Percentiles rank a stretch among this genome's conserved stretches.
These are phyloP conservation scores for Sapria himalayana DNA, from an alignment of 345 rosid genomes.

Conservation along the genomic window DNA sequence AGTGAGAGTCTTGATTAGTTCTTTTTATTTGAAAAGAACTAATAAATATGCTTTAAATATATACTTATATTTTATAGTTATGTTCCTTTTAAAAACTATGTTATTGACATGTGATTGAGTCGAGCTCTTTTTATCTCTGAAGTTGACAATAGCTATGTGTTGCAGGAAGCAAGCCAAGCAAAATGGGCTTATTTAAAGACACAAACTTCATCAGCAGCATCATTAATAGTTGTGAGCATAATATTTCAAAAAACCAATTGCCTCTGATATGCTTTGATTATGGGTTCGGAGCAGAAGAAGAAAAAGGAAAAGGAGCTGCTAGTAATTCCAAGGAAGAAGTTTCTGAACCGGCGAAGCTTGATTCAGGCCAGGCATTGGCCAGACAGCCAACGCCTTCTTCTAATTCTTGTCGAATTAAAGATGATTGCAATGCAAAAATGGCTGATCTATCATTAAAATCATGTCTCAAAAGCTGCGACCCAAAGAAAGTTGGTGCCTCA, in stretches of 20 bases:
- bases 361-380: too few species aligned
- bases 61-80: too few species aligned
- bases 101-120: too few species aligned
- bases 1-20: too few species aligned
- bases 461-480: slow-evolving; percentile 36
- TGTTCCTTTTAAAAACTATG: too few species aligned
- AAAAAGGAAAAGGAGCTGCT: slow-evolving; percentile 10
- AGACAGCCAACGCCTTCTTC: too few species aligned
- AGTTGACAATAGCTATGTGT: slow-evolving; percentile 3
- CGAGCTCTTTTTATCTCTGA: not conserved
- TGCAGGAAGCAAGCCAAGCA: slow-evolving; percentile 28
- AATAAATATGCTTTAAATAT: too few species aligned
- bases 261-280: slow-evolving; percentile 12
- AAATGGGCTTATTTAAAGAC: slow-evolving; percentile 16
- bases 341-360: slow-evolving; percentile 6
- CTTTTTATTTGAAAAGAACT: too few species aligned
- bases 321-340: slow-evolving; percentile 7
- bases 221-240: slow-evolving; percentile 34
- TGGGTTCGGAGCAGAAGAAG: slow-evolving; percentile 10
- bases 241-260: slow-evolving; percentile 30
- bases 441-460: too few species aligned
- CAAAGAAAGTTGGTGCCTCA: slow-evolving; percentile 26
- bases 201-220: slow-evolving; percentile 41
- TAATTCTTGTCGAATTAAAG: too few species aligned
- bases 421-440: too few species aligned